Base-by-base conservation (phyloP, 2,329 filamentous ascomycete species). In the Fusarium piperis region DNA sequence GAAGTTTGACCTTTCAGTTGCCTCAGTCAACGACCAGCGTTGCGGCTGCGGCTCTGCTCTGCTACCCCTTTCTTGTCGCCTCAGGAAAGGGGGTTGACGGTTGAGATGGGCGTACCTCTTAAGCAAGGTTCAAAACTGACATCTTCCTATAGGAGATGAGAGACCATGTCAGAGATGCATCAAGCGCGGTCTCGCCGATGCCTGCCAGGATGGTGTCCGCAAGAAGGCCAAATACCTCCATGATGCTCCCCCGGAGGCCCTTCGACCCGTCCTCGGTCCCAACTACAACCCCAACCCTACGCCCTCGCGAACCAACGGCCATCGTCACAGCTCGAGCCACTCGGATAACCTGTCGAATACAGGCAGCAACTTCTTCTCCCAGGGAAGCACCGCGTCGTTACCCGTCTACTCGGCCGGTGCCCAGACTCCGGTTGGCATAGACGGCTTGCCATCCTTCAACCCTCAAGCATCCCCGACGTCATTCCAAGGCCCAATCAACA, bases 141-240 rank as follows among this genome's bases (percentile, higher is more conserved):
- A 52, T 62, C 62, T 73, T 71, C 62, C 33, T 46, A 35, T 60
- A 98, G 96, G 95, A 77, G 96, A 99, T 80, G 95, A 99, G 81
- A 89, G 96, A 75, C 96, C 96, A 59, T 99, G 96, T 80, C 90
- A 94, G 78, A 88, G 96, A 78, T 99, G 96, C 81, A 94, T 98
- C 76, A 98, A 98, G 82, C 92, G 96, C 76, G 94, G 94, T 51
- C 89, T 98, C 23, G 93, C 94, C 77, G 94, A 97, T 80, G 90
- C 90, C 68, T 99, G 96, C 79, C 94, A 97, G 81, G 96, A 99
- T 79, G 96, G 96, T 60, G 94, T 98, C 58, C 92, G 96, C 71
- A 99, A 99, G 83, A 99, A 98, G 87, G 96, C 96, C 59, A 99
- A 99, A 82, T 99, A 99, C 81, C 92, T 99, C 63, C 95, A 98